Evolutionary conservation across 2,329 filamentous ascomycete species (phyloP), one percentile per base, ranked within the genome.

Genomic region (Penicillium thymicola): DNA sequence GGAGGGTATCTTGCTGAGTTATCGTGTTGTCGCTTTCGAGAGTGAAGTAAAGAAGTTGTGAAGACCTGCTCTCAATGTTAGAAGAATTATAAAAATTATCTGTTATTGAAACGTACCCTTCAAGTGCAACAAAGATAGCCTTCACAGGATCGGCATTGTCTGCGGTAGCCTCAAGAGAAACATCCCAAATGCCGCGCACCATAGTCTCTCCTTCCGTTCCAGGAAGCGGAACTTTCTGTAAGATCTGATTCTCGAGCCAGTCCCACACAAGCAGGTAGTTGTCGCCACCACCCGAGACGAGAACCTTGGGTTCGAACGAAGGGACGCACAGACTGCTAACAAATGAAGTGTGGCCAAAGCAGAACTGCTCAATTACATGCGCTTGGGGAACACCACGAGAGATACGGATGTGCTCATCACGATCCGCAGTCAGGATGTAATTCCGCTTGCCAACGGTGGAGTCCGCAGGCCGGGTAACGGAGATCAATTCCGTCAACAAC

Each of bases 241-340:
- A 59, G 11, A 72, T 58, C 53, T 65, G 65, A 27, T 70, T 67
- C 46, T 69, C 75, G 41, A 77, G 75, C 93, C 93, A 99, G 60
- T 92, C 81, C 92, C 92, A 99, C 0, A 92, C 78, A 59, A 88
- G 85, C 10, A 99, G 69, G 61, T 87, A 82, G 57, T 87, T 80
- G 66, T 97, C 93, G 4, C 93, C 94, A 47, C 93, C 93, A 10
- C 90, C 94, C 6, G 92, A 96, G 32, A 97, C 76, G 30, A 99
- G 81, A 1, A 88, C 64, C n/a, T 85, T 80, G 3, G 80, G 79
- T 25, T 79, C 75, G 51, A 74, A 76, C 0, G 70, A 70, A 0
- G 87, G 85, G 18, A 93, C 76, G 66, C 87, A 88, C 42, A 99
- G 77, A 56, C 85, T 86, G 76, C 82, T 91, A 62, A 99, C 81